Evolutionary conservation across 1,284 basidiomycete genomes (phyloP), one percentile per base, ranked within the genome.

Genomic region (Volvariella volvacea): DNA sequence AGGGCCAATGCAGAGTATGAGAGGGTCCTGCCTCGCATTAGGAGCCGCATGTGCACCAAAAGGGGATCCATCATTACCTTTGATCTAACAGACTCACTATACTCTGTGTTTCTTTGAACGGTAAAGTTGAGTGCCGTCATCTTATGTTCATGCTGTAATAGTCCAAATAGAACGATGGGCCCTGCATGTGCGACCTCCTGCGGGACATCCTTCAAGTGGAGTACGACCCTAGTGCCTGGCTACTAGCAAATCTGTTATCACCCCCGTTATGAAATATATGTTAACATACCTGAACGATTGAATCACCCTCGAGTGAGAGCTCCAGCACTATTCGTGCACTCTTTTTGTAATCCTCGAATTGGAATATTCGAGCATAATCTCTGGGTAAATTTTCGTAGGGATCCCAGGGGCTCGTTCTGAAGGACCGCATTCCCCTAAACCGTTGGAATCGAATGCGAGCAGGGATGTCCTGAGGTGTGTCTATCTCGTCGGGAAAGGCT

Each of bases 341-440:
- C 19, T 86, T 78, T 58, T 82, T 86, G 67, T 88, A 98, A 58
- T 95, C 91, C 63, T 97, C 93, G 58, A 99, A 98, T 63, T 95
- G 91, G 68, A 98, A 99, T 53, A 98, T 95, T 36, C 88, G 76
- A 0, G 87, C 92, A 58, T 99, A 99, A 58, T 99, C 94, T 43
- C 84, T 65, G 3, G 95, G 96, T 15, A 99, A 72, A 55, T 96
- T 95, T 66, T 99, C 95, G 56, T 92, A 98, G 4, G 95, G 84
- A 62, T 99, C 95, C 95, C 95, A 99, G 16, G 89, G 88, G 55
- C 88, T 92, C 1, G 96, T 98, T 31, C 95, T 77, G 74, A 99
- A 90, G 10, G 88, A 92, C 44, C 85, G 83, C 63, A 99, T 64
- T 1, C 95, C 96, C 45, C 95, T 82, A 64, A 86, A 99, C 28